These are phyloP conservation scores for Paracoccidioides lutzii DNA, from an alignment of 2,329 filamentous ascomycete genomes.

Conservation along the genomic window DNA sequence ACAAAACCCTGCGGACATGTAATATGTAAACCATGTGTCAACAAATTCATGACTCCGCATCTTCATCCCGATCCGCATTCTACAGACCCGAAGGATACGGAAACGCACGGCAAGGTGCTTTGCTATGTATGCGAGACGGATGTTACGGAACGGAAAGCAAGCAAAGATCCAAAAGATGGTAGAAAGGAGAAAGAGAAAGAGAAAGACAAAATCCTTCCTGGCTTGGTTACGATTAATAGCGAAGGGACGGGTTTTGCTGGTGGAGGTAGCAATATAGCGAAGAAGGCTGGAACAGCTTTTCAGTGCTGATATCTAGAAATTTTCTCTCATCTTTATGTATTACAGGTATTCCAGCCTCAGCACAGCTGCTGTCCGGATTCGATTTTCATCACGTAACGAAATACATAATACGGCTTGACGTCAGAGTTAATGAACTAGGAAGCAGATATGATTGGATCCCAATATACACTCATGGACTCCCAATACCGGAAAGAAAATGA, in stretches of 20 bases:
- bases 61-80: conserved; percentile 48
- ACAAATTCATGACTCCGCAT: conserved; percentile 61
- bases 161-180: conserved; percentile 21
- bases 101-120: conserved; percentile 37
- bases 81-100: conserved; percentile 36
- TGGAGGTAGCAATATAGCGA: conserved; percentile 69
- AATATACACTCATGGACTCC: background rate
- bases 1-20: conserved; percentile 87
- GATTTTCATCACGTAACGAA: too few relatives aligned
- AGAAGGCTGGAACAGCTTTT: conserved; percentile 66
- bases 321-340: background rate
- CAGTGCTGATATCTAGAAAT: conserved; percentile 47
- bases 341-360: background rate
- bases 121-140: conserved; percentile 85
- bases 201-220: conserved; percentile 51
- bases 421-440: background rate
- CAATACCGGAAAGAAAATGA: too few relatives aligned
- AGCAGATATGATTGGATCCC: background rate
- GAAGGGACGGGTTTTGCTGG: conserved; percentile 91
- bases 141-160: conserved; percentile 40
- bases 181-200: conserved; percentile 36
- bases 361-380: background rate
- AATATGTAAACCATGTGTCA: conserved; percentile 70
- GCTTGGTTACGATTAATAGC: conserved; percentile 64
- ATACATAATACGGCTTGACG: too few relatives aligned